Conservation (phyloP, 2,329 filamentous ascomycete genomes). For the Botrytis medusae region DNA sequence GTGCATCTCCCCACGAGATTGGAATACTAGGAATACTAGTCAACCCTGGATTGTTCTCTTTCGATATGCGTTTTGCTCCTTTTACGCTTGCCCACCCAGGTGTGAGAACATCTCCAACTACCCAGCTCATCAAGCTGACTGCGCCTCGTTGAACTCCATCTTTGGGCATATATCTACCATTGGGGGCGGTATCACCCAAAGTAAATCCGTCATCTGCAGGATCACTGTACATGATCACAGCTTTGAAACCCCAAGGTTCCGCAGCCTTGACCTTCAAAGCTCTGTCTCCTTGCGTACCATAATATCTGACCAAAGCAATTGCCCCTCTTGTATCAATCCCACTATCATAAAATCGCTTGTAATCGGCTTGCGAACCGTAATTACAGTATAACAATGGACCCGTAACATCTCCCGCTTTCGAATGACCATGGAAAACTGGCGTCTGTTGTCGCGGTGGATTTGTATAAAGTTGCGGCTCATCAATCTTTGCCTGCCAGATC, state of each 20-base stretch:
- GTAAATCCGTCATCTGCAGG: conserved; percentile 80
- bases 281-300: conserved; percentile 69
- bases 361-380: conserved; percentile 84
- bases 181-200: conserved; percentile 69
- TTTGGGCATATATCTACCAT: conserved; percentile 75
- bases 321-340: conserved; percentile 75
- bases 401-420: conserved; percentile 79
- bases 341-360: conserved; percentile 66
- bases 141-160: conserved; percentile 81
- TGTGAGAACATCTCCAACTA: conserved; percentile 87
- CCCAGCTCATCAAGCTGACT: conserved; percentile 78
- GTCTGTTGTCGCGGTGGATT: conserved; percentile 67
- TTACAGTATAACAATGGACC: conserved; percentile 91
- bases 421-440: conserved; percentile 82
- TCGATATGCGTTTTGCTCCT: conserved; percentile 63
- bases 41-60: conserved; percentile 70
- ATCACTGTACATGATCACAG: conserved; percentile 91
- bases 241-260: conserved; percentile 79
- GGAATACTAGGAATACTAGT: conserved; percentile 86
- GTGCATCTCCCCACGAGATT: conserved; percentile 84
- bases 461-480: conserved; percentile 73
- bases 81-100: conserved; percentile 78
- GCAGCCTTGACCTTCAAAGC: conserved; percentile 88
- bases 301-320: conserved; percentile 80
- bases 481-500: conserved; percentile 76